Evolutionary conservation across 768 basidiomycete genomes (phyloP).

Genomic region (Boletus tylopilopsis): DNA sequence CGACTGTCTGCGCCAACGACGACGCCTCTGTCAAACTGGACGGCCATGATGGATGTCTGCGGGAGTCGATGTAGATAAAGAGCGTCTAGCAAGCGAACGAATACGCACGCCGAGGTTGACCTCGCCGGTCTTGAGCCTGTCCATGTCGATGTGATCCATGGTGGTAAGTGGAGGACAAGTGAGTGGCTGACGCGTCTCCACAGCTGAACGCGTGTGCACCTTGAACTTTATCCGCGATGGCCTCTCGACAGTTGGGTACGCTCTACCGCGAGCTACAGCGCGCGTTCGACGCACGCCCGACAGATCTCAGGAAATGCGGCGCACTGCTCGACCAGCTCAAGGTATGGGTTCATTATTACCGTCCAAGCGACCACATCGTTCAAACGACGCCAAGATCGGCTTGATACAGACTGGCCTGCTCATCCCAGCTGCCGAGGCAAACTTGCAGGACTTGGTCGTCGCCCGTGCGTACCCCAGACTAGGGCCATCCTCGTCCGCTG

Average conservation of each 20-base stretch:
- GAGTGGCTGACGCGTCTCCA: constrained; percentile 50
- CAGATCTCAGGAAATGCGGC: constrained; percentile 66
- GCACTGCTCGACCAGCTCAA: constrained; percentile 68
- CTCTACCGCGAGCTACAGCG: constrained; percentile 66
- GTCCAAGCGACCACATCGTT: not conserved
- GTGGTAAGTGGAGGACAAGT: constrained; percentile 19
- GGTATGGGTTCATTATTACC: constrained; percentile 36
- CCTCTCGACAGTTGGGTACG: constrained; percentile 48
- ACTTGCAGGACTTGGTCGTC: constrained; percentile 62
- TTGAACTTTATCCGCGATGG: constrained; percentile 34
- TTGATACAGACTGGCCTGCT: constrained; percentile 75
- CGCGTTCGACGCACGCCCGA: constrained; percentile 61
- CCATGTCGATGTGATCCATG: constrained; percentile 74
- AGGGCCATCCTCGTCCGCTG: not conserved
- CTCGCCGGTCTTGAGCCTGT: constrained; percentile 89
- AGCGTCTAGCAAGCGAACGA: not conserved
- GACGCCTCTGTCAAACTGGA: constrained; percentile 93
- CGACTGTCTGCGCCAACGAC: constrained; percentile 96
- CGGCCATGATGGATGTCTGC: constrained; percentile 99
- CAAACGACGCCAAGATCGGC: constrained; percentile 49
- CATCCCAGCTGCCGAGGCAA: constrained; percentile 63
- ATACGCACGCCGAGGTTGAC: constrained; percentile 90
- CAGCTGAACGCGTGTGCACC: constrained; percentile 31
- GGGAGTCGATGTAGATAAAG: not conserved
- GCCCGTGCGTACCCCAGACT: constrained; percentile 54